Evolutionary conservation across 2,329 filamentous ascomycete genomes (phyloP), one percentile per base, ranked within the genome.

Genomic region (Stachybotrys chartarum): DNA sequence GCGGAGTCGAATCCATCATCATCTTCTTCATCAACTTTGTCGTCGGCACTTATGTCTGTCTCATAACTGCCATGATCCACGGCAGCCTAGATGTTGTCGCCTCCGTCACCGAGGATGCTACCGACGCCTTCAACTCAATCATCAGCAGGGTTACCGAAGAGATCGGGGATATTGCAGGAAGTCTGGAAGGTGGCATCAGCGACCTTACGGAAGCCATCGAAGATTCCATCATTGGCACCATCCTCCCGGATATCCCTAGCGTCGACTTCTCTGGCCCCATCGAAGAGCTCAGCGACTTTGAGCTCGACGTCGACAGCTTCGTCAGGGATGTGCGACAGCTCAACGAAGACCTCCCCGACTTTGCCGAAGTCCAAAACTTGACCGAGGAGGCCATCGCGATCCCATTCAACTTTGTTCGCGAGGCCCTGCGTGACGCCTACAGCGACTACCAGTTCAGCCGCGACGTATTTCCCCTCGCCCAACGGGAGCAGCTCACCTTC

Each of bases 21-120:
- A 78, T 97, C 60, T 99, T 97, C 73, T 83, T 91, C 68, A 91
- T 99, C 75, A 90, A 95, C 70, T 87, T 97, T 74, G 81, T 96
- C 73, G 92, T 90, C 49, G 87, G 86, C 52, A 97, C 91, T 16
- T 97, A 96, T 67, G 80, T 91, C 61, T 99, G 94, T 67, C 81
- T 99, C 53, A 90, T 95, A 67, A 90, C 90, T 32, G 83, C 96
- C 59, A 85, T 91, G 51, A 81, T 97, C 55, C 83, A 88, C 59
- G 91, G 91, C 59, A 89, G 85, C 64, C 76, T 97, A 53, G 84
- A 90, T 53, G 85, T 86, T 49, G 89, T 79, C 6, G 73, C 78
- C 12, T 71, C 79, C 52, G 70, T 75, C 11, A 77, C 83, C 57
- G 77, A 82, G 61, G 71, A 77, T n/a, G 78, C 74, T 11, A 79